Base-by-base conservation (phyloP, 202 grass and related monocot genomes). In the Panicum virgatum region DNA sequence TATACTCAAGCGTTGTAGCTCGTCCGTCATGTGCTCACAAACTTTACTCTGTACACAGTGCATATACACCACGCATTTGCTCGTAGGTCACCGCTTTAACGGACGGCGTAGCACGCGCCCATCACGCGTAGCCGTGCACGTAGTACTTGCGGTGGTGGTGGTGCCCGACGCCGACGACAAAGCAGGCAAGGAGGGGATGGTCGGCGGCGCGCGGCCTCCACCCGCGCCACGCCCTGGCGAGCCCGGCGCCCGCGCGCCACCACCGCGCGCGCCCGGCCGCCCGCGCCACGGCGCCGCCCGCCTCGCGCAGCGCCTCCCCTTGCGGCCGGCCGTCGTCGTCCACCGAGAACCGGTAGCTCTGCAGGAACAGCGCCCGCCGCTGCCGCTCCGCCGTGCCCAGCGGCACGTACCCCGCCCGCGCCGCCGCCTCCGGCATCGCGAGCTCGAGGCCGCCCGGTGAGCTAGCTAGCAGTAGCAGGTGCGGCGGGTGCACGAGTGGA, bases 271-370 rank as follows among this genome's bases (percentile, higher is more conserved):
- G 56, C 54, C 34, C 78, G 6, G 58, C 59, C 48, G 65, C 74
- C 45, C 27, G 50, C 84, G 4, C 23, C 77, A 52, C 65, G 11
- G 75, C 75, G 13, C 30, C 76, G 5, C 81, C 65, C 3, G 42
- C 75, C 52, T 75, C 76, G 0, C 82, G 87, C 22, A 79, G 36
- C 66, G 66, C 62, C 32, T 44, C 63, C 12, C 19, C 47, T 1
- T 38, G 13, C 1, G 0, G 0, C 30, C 0, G 0, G 7, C 3
- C 9, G 8, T 18, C 18, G 15, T 2, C 45, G 11, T 58, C 60
- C 51, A 76, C 69, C n/a, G 86, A 79, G 20, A 93, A 65, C 73
- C 58, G 87, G 87, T 93, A 93, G 73, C 81, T 93, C 73, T 65
- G 91, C 78, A 93, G 57, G 73, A 88, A 93, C 62, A 74, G 20